A percentile compares a stretch with the other conserved stretches of the same genome.
Conservation (phyloP, 352 stramenopile genomes). For the Pseudoperonospora humuli region DNA sequence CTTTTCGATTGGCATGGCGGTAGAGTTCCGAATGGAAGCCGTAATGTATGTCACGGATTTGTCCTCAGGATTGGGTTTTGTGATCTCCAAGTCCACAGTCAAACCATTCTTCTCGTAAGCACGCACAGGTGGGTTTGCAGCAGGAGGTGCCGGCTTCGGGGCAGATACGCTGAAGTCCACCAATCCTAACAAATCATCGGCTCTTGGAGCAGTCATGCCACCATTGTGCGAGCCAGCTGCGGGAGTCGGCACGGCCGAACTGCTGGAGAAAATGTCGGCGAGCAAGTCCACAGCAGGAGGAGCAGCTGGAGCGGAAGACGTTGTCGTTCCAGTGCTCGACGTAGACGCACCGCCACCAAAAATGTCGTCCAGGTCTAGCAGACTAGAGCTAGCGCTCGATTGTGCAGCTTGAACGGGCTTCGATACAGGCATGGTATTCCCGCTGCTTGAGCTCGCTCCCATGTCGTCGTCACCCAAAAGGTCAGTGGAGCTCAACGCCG, state of each 20-base stretch:
- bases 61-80: constrained; percentile 91
- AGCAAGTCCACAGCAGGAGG: constrained; percentile 85
- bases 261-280: constrained; percentile 89
- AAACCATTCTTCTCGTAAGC: constrained; percentile 96
- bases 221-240: constrained; percentile 16
- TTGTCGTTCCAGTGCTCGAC: constrained; percentile 13
- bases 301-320: constrained; percentile 20
- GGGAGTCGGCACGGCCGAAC: constrained; percentile 23
- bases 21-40: constrained; percentile 91
- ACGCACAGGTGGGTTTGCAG: constrained; percentile 55
- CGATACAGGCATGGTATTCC: constrained; percentile 5
- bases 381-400: constrained; percentile 39
- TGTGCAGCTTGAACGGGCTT: constrained; percentile 18
- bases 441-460: constrained; percentile 6
- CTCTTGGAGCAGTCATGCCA: constrained; percentile 8
- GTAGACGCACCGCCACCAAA: constrained; percentile 73
- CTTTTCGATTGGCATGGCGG: constrained; percentile 75
- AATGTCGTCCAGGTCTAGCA: constrained; percentile 95
- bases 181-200: constrained; percentile 54
- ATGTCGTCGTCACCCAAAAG: constrained; percentile 71
- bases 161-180: constrained; percentile 63
- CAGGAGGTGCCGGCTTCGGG: constrained; percentile 15
- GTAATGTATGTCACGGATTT: constrained; percentile 88
- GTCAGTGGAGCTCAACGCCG: constrained; percentile 36
- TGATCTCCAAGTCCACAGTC: constrained; percentile 85